Evolutionary conservation across 495 filamentous ascomycete genomes (phyloP).

Genomic region (Collariella sp.): DNA sequence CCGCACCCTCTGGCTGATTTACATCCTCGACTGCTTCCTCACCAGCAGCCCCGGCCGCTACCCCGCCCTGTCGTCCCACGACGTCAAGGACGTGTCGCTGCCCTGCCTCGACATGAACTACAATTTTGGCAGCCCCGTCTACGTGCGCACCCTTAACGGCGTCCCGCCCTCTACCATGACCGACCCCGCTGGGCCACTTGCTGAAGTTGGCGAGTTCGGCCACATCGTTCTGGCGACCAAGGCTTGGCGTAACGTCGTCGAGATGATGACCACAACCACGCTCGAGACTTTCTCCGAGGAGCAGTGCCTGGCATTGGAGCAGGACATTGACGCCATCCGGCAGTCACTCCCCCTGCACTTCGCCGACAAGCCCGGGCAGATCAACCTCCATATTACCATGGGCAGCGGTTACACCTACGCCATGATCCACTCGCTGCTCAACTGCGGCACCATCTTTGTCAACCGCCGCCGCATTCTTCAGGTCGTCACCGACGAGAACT

Average conservation of each 20-base stretch:
- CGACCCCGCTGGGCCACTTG: constrained; percentile 25
- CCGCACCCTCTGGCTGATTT: constrained; percentile 44
- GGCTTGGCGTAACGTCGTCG: constrained; percentile 44
- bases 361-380: constrained; percentile 42
- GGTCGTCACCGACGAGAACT: constrained; percentile 37
- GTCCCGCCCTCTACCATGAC: constrained; percentile 28
- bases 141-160: constrained; percentile 37
- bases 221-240: constrained; percentile 45
- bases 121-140: constrained; percentile 41
- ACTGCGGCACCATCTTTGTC: constrained; percentile 44
- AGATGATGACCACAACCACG: constrained; percentile 43
- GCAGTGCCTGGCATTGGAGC: constrained; percentile 34
- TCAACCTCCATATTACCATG: constrained; percentile 47
- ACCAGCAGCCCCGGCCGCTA: constrained; percentile 45
- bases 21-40: constrained; percentile 46
- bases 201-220: constrained; percentile 43
- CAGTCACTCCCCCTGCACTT: constrained; percentile 40
- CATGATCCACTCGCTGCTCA: constrained; percentile 43
- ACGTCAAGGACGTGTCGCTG: constrained; percentile 39
- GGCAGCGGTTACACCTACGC: constrained; percentile 44
- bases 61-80: constrained; percentile 38
- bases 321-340: constrained; percentile 38
- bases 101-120: constrained; percentile 45
- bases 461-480: constrained; percentile 45
- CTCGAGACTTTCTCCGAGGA: constrained; percentile 39